Evolutionary conservation across 176 grass and related monocot species (phyloP), one percentile per base, ranked within the genome.

Genomic region (Bromus sterilis): DNA sequence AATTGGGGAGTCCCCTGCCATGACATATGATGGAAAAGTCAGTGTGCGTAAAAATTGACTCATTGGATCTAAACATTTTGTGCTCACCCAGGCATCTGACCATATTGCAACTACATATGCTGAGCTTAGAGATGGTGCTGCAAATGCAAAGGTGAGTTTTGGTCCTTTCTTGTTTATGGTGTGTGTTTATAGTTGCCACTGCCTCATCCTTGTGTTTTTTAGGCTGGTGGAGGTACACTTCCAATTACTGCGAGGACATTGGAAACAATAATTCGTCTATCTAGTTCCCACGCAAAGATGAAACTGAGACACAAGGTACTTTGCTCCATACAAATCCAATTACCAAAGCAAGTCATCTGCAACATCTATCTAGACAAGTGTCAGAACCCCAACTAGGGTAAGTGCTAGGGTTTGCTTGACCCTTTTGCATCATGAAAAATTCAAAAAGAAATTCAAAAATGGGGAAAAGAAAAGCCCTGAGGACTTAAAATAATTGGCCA

Each of bases 51-150:
- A 9, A 80, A 57, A 26, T 3, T 68, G 9, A 30, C 0, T 40
- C 53, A 42, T 87, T 33, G 9, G 15, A 51, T 71, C 60, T 71
- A 57, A 78, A 56, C 16, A 25, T 80, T 76, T 58, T 80, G 25
- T 82, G 4, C 29, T 81, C 75, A 25, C 56, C 7, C 82, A 99
- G 96, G 96, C 96, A 75, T 93, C 90, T 82, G 96, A 99, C 65
- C 90, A 99, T 49, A 99, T 99, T 80, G 91, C 96, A 77, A 95
- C 96, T 86, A 89, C 96, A 32, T 99, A 99, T 88, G 96, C 96
- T 30, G 96, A 99, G 56, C 88, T 99, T 51, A 95, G 96, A 80
- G 96, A 95, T 88, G 91, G 84, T 31, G 35, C 34, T 80, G 79
- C 90, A 83, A 95, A 89, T 88, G 89, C 90, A 82, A 95, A 93